Base-by-base conservation (phyloP, 768 basidiomycete genomes). In the Trametes elegans region DNA sequence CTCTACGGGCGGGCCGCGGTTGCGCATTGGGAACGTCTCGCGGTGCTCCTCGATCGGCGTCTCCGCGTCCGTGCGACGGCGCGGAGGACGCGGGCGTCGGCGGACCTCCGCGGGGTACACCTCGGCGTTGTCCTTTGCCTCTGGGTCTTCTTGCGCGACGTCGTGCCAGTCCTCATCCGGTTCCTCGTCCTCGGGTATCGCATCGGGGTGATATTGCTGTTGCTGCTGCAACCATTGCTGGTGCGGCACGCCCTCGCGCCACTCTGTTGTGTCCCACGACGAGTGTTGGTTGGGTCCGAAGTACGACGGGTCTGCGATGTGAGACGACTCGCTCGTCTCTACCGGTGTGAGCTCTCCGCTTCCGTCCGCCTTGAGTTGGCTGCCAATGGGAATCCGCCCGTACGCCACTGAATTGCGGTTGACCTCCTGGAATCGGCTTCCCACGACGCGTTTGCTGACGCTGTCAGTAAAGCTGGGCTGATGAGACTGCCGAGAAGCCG, bases 391-490 rank as follows among this genome's bases (percentile, higher is more conserved):
- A 14, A 88, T 66, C n/a, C 77, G 80, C 7, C 81, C 82, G 48
- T 80, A 79, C 8, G 77, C 72, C 11, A 71, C 68, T 7, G 84
- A 84, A 64, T 83, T 79, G 28, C 82, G 76, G 61, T 83, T 82
- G 45, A 85, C 79, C 66, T 92, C 90, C 64, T 85, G 81, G 66
- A 90, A 89, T 34, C 84, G 79, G 60, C 83, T 83, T 3, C 86
- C 87, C 42, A 84, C 74, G 36, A 85, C 71, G 3, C 85, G 81
- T 42, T 82, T 81, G 60, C 79, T 75, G 68, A 87, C 75, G 5
- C 83, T 82, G 29, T 88, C 81, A 0, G 80, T 61, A 32, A 88
- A 69, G 59, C 78, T 80, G 35, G 76, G 74, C 49, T 72, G 55
- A 0, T 55, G 55, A 5, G 57, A 59, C 18, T 43, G 45, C 13